Evolutionary conservation across 2,329 filamentous ascomycete species (phyloP), one percentile per base, ranked within the genome.

Genomic region (Talaromyces verruculosus): DNA sequence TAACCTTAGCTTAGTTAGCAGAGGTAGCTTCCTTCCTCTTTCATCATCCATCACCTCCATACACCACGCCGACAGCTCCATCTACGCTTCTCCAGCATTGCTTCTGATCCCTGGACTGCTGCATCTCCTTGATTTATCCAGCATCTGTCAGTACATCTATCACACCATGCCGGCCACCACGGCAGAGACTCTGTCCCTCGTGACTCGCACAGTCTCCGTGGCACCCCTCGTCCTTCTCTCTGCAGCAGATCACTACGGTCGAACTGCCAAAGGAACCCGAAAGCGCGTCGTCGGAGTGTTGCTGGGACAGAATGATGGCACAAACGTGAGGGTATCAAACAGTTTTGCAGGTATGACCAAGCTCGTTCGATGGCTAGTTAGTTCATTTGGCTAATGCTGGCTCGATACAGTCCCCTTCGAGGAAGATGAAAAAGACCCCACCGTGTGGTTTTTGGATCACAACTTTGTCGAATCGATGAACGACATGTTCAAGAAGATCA

Each of bases 401-500:
- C 2, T 15, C 19, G 11, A 51, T 37, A 7, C 3, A 97, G 95
- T 98, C 55, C 95, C 95, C 0, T 99, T 99, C 76, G 95, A 99
- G 81, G 95, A 99, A 83, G 95, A 99, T 79, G 95, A 97, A 75
- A 97, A 96, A 82, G 93, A 99, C 78, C 94, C 94, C 3, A 96
- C 94, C 41, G 95, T 99, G 77, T 99, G 95, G 95, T 99, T 98
- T 79, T 83, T 99, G 70, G 95, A 99, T 79, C 95, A 99, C 86
- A 98, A 98, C 86, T 99, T 97, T 76, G 91, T 99, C 80, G 95
- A 99, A 82, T 92, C 90, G 73, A 99, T 99, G 95, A 96, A 95
- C 83, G 95, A 98, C 81, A 99, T 99, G 95, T 99, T 99, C 87
- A 99, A 99, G 85, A 98, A 98, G 84, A 93, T 99, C 85, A 99